phyloP scores from a whole-genome alignment of 192 early-diverging fungal genomes.

The Coemansia sp. region DNA sequence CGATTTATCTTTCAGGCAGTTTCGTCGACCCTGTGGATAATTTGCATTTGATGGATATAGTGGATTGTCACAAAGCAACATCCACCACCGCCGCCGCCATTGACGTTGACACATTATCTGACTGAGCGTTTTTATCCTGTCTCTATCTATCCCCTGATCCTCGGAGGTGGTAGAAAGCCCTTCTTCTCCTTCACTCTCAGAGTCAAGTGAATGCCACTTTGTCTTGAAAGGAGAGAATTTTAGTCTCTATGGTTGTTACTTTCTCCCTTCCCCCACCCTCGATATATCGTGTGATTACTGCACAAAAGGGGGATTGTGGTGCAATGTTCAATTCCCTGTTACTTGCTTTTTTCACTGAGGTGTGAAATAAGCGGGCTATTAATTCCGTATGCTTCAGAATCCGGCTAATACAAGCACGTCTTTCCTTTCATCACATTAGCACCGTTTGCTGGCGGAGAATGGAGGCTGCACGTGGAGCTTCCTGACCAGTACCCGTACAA shows the following conservation, averaged over 20 bases:
- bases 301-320: not conserved
- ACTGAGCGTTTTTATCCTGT: not conserved
- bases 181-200: too few relatives aligned
- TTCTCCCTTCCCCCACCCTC: not conserved
- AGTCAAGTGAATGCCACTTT: not conserved
- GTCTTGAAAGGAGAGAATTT: not conserved
- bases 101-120: not conserved
- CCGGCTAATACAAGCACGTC: not conserved
- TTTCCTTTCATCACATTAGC: constrained; percentile 57
- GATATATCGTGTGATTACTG: not conserved
- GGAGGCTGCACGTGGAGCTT: constrained; percentile 98
- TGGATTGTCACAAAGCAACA: not conserved
- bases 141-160: not conserved
- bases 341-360: not conserved
- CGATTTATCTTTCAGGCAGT: not conserved
- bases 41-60: not conserved
- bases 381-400: not conserved
- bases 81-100: not conserved
- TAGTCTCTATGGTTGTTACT: not conserved
- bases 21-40: not conserved
- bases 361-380: not conserved
- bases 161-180: not conserved
- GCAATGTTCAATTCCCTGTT: not conserved
- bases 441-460: constrained; percentile 89
- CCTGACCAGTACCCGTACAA: constrained; percentile 99